Evolutionary conservation across 257 asterid genomes (phyloP).

Genomic region (Scutellaria minor): DNA sequence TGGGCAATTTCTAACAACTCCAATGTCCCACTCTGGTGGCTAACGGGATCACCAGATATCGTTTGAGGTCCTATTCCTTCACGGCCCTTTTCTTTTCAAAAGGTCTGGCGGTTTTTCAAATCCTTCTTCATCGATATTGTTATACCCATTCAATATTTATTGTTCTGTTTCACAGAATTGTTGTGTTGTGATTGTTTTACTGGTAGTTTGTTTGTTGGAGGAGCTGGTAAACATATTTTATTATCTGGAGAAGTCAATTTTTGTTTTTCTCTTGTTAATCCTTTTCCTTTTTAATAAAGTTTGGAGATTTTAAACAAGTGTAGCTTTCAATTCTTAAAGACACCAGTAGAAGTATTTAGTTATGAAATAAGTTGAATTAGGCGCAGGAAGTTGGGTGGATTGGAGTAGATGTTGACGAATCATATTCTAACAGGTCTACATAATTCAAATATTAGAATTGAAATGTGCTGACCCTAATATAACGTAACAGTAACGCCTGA

Average conservation of each 20-base stretch:
- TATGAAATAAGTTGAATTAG: neutral
- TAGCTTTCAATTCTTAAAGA: neutral
- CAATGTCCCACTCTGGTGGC: slow-evolving; percentile 93
- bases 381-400: neutral
- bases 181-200: slow-evolving; percentile 33
- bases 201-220: slow-evolving; percentile 19
- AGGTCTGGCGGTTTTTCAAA: slow-evolving; percentile 33
- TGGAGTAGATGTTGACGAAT: neutral
- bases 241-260: slow-evolving; percentile 20
- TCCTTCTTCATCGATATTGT: slow-evolving; percentile 5
- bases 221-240: neutral
- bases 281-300: neutral
- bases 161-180: slow-evolving; percentile 22
- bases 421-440: neutral
- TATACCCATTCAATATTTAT: slow-evolving; percentile 18
- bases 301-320: slow-evolving; percentile 2
- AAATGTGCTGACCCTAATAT: no score
- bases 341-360: neutral
- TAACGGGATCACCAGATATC: slow-evolving; percentile 33
- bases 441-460: no score
- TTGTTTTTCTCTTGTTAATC: slow-evolving; percentile 27
- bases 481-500: no score
- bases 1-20: slow-evolving; percentile 82
- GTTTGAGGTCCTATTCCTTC: slow-evolving; percentile 25
- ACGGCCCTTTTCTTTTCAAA: slow-evolving; percentile 25